Evolutionary conservation across 2,329 filamentous ascomycete genomes (phyloP).

Genomic region (Fusarium foetens): DNA sequence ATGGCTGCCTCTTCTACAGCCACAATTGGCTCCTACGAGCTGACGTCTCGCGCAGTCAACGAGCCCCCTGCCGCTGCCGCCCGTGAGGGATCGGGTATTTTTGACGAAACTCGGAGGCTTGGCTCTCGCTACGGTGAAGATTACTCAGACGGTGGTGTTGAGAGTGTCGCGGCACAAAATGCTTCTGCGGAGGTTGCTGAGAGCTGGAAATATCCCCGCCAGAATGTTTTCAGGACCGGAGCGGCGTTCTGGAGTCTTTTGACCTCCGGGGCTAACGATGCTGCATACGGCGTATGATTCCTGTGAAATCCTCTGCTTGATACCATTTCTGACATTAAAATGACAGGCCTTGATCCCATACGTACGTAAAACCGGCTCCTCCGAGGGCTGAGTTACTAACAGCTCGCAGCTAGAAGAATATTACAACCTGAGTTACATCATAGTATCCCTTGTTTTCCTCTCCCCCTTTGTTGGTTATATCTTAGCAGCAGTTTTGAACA

Average conservation of each 20-base stretch:
- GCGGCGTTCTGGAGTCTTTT: slow-evolving; percentile 68
- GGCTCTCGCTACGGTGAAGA: neutral
- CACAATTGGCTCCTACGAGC: slow-evolving; percentile 32
- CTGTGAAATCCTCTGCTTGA: neutral
- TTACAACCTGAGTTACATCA: slow-evolving; percentile 68
- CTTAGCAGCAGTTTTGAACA: slow-evolving; percentile 69
- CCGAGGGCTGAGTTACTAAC: neutral
- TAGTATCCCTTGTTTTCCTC: slow-evolving; percentile 73
- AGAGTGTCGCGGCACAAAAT: slow-evolving; percentile 9
- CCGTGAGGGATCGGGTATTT: neutral
- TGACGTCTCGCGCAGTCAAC: slow-evolving; percentile 22
- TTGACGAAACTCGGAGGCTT: slow-evolving; percentile 4
- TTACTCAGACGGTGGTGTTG: slow-evolving; percentile 1
- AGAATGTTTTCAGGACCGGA: slow-evolving; percentile 59
- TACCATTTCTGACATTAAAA: neutral
- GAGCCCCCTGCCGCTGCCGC: slow-evolving; percentile 4
- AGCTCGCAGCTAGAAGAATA: slow-evolving; percentile 52
- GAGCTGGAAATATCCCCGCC: slow-evolving; percentile 36
- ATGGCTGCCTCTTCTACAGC: slow-evolving; percentile 31
- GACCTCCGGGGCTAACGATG: slow-evolving; percentile 68
- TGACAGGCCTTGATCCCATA: slow-evolving; percentile 59
- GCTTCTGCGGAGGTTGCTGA: slow-evolving; percentile 10
- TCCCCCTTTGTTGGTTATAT: slow-evolving; percentile 73
- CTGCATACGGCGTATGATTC: slow-evolving; percentile 64
- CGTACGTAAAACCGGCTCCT: slow-evolving; percentile 43